These are phyloP conservation scores for Nadsonia commutata DNA, from an alignment of 1,139 yeast genomes.

Conservation along the genomic window DNA sequence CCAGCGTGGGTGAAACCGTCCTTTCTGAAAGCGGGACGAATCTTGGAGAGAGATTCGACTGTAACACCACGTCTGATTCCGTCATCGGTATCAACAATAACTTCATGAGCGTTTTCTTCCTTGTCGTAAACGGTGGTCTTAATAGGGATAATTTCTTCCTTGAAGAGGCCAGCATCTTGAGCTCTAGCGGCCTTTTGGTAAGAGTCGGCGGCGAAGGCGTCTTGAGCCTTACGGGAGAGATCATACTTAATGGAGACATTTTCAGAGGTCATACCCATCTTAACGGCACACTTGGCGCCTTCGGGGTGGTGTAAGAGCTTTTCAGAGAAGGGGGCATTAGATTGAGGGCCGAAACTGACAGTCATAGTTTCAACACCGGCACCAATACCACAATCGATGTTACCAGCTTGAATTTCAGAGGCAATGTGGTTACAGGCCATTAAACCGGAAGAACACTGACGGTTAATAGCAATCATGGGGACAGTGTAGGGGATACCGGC, in stretches of 20 bases:
- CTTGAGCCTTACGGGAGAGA: constrained; percentile 20
- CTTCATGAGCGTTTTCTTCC: constrained; percentile 27
- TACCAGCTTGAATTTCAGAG: constrained; percentile 73
- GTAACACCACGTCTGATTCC: constrained; percentile 88
- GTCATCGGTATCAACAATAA: constrained; percentile 59
- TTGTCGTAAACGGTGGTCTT: constrained; percentile 25
- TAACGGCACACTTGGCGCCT: constrained; percentile 54
- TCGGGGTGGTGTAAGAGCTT: constrained; percentile 30
- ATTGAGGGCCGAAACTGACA: constrained; percentile 60
- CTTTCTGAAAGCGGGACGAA: constrained; percentile 76
- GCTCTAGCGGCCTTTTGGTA: constrained; percentile 63
- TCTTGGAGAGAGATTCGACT: constrained; percentile 52
- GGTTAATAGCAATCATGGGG: constrained; percentile 71
- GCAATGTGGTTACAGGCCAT: constrained; percentile 85
- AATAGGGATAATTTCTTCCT: constrained; percentile 76
- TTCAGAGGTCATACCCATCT: constrained; percentile 89
- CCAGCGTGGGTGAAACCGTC: constrained; percentile 89
- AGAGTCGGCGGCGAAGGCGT: constrained; percentile 21
- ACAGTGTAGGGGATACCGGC: constrained; percentile 59
- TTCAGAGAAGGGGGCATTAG: constrained; percentile 49
- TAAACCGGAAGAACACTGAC: constrained; percentile 91
- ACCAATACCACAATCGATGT: constrained; percentile 81
- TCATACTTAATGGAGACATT: constrained; percentile 43
- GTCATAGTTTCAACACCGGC: constrained; percentile 93
- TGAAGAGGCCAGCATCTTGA: constrained; percentile 52